Percentiles rank a stretch among this genome's conserved stretches.
These are phyloP conservation scores for Hericium rajendrae DNA, from an alignment of 768 basidiomycete species.

Conservation along the genomic window DNA sequence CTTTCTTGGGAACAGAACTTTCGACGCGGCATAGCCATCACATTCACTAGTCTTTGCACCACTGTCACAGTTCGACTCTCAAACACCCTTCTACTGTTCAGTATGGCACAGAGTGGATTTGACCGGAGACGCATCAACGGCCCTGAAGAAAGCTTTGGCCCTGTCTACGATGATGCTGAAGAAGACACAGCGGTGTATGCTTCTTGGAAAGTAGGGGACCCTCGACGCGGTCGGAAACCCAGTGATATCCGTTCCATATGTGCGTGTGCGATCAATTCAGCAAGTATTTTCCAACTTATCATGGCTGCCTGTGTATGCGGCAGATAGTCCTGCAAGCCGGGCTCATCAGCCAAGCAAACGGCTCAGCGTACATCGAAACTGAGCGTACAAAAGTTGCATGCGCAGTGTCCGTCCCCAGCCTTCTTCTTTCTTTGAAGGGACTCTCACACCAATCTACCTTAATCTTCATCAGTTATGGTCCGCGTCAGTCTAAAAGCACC, in stretches of 20 bases:
- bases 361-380: slow-evolving; percentile 94
- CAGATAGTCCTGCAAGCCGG: slow-evolving; percentile 77
- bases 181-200: slow-evolving; percentile 14
- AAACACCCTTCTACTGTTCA: neutral
- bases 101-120: slow-evolving; percentile 36
- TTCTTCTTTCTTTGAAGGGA: neutral
- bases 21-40: neutral
- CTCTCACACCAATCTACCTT: neutral
- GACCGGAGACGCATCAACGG: slow-evolving; percentile 89
- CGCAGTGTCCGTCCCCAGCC: slow-evolving; percentile 56
- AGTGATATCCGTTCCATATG: slow-evolving; percentile 81
- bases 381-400: slow-evolving; percentile 89
- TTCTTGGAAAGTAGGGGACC: slow-evolving; percentile 25
- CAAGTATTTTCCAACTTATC: slow-evolving; percentile 1
- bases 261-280: slow-evolving; percentile 27
- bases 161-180: slow-evolving; percentile 41
- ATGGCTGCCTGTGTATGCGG: neutral
- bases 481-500: slow-evolving; percentile 72
- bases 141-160: slow-evolving; percentile 73
- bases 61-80: neutral
- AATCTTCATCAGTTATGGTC: slow-evolving; percentile 54
- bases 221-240: slow-evolving; percentile 42
- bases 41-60: neutral
- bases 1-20: neutral
- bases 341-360: slow-evolving; percentile 87